These are phyloP conservation scores for Drechslerella coelobrocha DNA, from an alignment of 2,329 filamentous ascomycete genomes.

Conservation along the genomic window DNA sequence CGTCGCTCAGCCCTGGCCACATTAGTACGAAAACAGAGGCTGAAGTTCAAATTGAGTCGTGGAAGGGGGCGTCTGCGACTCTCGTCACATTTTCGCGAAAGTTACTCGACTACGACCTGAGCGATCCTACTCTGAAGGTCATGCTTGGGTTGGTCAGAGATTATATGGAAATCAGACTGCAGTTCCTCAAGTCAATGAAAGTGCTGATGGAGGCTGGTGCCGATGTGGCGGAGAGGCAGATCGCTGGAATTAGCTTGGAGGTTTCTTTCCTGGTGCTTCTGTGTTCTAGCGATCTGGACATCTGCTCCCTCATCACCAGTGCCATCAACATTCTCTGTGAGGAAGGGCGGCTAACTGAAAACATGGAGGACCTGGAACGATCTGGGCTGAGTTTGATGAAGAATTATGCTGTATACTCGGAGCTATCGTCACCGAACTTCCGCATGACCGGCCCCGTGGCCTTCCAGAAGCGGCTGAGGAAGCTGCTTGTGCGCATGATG, in stretches of 20 bases:
- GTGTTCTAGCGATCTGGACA: conserved; percentile 71
- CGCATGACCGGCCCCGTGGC: conserved; percentile 73
- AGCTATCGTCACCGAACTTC: conserved; percentile 70
- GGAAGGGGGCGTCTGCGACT: conserved; percentile 54
- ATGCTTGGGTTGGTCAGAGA: conserved; percentile 55
- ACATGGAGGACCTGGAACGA: conserved; percentile 63
- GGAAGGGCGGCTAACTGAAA: conserved; percentile 66
- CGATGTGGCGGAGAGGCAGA: conserved; percentile 65
- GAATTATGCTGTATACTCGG: conserved; percentile 68
- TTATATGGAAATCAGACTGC: conserved; percentile 54
- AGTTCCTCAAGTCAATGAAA: conserved; percentile 57
- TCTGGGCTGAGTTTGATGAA: conserved; percentile 65
- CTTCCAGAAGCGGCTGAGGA: conserved; percentile 71
- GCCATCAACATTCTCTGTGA: conserved; percentile 70
- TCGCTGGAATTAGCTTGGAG: conserved; percentile 60
- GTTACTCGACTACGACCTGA: conserved; percentile 54
- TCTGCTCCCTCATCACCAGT: conserved; percentile 69
- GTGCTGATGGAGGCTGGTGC: conserved; percentile 65
- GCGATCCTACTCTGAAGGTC: conserved; percentile 54
- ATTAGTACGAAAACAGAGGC: conserved; percentile 32
- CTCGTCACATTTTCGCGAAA: conserved; percentile 54
- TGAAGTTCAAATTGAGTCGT: conserved; percentile 48
- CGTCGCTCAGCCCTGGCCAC: conserved; percentile 24
- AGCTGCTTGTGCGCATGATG: conserved; percentile 67
- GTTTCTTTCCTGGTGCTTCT: conserved; percentile 69